Evolutionary conservation across 1,139 yeast genomes (phyloP).

Genomic region (Debaryomycetaceae sp.): DNA sequence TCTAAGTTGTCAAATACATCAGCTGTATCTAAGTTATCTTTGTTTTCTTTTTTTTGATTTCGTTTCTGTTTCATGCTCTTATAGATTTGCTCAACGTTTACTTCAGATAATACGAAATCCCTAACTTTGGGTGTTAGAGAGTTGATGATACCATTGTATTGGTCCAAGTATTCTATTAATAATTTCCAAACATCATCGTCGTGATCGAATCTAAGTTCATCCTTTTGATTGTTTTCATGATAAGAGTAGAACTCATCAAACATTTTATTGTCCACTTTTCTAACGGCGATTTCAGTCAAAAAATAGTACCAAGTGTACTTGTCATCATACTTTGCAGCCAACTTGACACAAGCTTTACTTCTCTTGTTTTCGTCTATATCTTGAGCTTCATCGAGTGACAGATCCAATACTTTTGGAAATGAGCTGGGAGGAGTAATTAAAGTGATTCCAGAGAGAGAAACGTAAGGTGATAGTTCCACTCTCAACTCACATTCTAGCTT

Average conservation of each 20-base stretch:
- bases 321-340: conserved; percentile 32
- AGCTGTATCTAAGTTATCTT: conserved; percentile 2
- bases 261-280: conserved; percentile 45
- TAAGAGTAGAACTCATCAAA: conserved; percentile 35
- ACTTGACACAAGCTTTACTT: conserved; percentile 24
- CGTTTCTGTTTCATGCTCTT: conserved; percentile 26
- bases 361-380: conserved; percentile 13
- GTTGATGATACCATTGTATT: conserved; percentile 40
- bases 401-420: conserved; percentile 39
- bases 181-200: conserved; percentile 24
- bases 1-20: conserved; percentile 25
- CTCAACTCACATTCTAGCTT: conserved; percentile 46
- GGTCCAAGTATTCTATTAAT: conserved; percentile 36
- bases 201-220: conserved; percentile 19
- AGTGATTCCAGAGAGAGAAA: conserved; percentile 41
- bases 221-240: conserved; percentile 24
- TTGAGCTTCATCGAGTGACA: conserved; percentile 13
- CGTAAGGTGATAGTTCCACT: conserved; percentile 43
- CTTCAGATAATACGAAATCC: conserved; percentile 32
- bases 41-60: conserved; percentile 12
- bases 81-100: conserved; percentile 32
- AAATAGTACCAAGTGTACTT: conserved; percentile 47
- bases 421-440: conserved; percentile 38
- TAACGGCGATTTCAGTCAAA: conserved; percentile 46
- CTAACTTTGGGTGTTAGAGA: conserved; percentile 34